Evolutionary conservation across 805 yeast genomes (phyloP).

Genomic region (Osmozyma mogii): DNA sequence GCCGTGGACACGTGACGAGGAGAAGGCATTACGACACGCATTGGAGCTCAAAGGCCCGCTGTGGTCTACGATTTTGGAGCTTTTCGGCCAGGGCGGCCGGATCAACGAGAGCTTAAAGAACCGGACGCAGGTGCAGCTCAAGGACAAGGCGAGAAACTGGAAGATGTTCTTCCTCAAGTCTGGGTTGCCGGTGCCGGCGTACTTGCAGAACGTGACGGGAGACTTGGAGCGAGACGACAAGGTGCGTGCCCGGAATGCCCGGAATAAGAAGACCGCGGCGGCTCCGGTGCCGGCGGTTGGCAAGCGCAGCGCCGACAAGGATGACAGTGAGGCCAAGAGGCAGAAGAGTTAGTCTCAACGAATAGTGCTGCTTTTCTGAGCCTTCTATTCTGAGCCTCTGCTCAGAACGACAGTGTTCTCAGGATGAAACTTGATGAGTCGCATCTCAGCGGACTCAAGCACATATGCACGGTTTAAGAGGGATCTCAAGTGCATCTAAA

Average conservation of each 20-base stretch:
- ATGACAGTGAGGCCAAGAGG: background rate
- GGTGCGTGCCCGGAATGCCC: constrained; percentile 21
- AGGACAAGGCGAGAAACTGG: constrained; percentile 96
- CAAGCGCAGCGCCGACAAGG: constrained; percentile 3
- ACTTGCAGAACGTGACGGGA: constrained; percentile 80
- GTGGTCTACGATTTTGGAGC: constrained; percentile 85
- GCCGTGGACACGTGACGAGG: constrained; percentile 87
- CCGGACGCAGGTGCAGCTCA: constrained; percentile 84
- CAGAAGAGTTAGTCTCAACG: too few relatives aligned
- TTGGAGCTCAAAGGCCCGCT: constrained; percentile 81
- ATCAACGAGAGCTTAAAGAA: constrained; percentile 77
- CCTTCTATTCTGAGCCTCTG: too few relatives aligned
- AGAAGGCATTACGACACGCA: constrained; percentile 74
- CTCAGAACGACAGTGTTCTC: too few relatives aligned
- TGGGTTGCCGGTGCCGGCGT: constrained; percentile 71
- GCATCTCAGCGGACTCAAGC: too few relatives aligned
- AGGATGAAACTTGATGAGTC: too few relatives aligned
- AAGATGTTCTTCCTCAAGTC: constrained; percentile 77
- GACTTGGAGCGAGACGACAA: constrained; percentile 54
- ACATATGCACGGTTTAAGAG: too few relatives aligned
- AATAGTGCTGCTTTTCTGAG: too few relatives aligned
- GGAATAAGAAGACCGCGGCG: constrained; percentile 31
- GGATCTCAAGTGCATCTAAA: too few relatives aligned
- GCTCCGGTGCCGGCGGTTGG: constrained; percentile 28
- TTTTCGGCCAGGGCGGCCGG: constrained; percentile 93